These are phyloP conservation scores for Plasmodium coatneyi DNA, from an alignment of 169 alveolate genomes.

Conservation along the genomic window DNA sequence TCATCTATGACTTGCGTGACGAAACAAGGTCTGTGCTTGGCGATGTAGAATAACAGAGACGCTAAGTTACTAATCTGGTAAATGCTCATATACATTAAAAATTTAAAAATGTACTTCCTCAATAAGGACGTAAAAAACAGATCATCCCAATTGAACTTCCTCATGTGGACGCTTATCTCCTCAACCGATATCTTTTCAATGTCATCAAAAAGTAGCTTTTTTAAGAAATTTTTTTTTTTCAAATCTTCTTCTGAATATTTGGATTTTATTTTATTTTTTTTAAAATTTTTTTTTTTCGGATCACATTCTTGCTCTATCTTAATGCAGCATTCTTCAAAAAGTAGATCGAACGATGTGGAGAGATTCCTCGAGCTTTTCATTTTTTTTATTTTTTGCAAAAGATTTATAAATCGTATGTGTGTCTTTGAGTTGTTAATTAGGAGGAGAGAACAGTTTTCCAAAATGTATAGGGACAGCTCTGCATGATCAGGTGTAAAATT, in stretches of 20 bases:
- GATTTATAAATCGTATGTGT: conserved; percentile 60
- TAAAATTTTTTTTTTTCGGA: conserved; percentile 2
- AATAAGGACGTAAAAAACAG: neutral
- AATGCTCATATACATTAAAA: conserved; percentile 45
- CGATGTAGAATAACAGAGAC: conserved; percentile 30
- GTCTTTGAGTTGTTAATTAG: conserved; percentile 41
- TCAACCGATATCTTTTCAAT: neutral
- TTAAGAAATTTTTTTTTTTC: conserved; percentile 49
- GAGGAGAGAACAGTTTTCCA: conserved; percentile 31
- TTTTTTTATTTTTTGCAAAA: conserved; percentile 48
- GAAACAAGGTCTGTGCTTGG: conserved; percentile 44
- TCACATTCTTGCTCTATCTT: conserved; percentile 25
- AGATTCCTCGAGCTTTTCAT: conserved; percentile 44
- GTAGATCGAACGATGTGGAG: conserved; percentile 15
- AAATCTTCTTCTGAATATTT: conserved; percentile 8
- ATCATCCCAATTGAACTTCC: conserved; percentile 64
- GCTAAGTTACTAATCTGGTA: conserved; percentile 50
- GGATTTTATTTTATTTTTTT: conserved; percentile 11
- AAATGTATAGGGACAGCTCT: conserved; percentile 33
- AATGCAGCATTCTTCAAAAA: conserved; percentile 52
- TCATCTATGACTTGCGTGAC: conserved; percentile 69
- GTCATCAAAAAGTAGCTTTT: conserved; percentile 38
- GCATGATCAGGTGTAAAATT: conserved; percentile 65
- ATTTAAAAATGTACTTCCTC: conserved; percentile 51
- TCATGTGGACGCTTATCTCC: conserved; percentile 15